Evolutionary conservation across 768 basidiomycete species (phyloP), one percentile per base, ranked within the genome.

Genomic region (Kwoniella botswanensis): DNA sequence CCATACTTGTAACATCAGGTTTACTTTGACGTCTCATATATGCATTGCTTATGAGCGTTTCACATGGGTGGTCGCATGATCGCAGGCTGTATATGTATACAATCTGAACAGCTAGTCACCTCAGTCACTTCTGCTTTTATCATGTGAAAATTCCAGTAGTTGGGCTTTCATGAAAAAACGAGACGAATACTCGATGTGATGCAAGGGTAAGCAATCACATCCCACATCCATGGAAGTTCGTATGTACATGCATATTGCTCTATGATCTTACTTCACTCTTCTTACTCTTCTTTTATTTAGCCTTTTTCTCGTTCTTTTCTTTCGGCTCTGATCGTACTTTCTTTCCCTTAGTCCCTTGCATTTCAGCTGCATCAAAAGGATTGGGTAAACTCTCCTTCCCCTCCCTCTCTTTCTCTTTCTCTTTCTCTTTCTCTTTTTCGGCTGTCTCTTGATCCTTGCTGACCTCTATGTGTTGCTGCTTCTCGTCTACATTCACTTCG

Each of bases 21-120:
- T 58, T 11, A 35, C 29, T 58, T 50, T 50, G 46, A 50, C 57
- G 26, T 17, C 26, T 58, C 26, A 24, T 26, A 58, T 58, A 58
- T 58, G 57, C 57, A 58, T 58, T 58, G 57, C 57, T 29, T 58
- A 26, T 17, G 26, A 58, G 57, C 26, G 57, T 26, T 24, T 17
- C 3, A 58, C 15, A 21, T 22, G 11, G 24, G 18, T 26, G n/a
- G 21, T 9, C 17, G 52, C 52, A 11, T 4, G 15, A 53, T 26
- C 5, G n/a, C 54, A 26, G 3, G 54, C 24, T 21, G 52, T 56
- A 22, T 9, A 35, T 21, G 52, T 56, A 22, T 9, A 35, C 18
- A 10, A 11, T 10, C 46, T 13, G 13, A 50, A 11, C 2, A 4
- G 46, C 12, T 2, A 46, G 2, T 46, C 12, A 46, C 6, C 17